Percentiles rank a stretch among this genome's conserved stretches.
These are phyloP conservation scores for Fusarium cyanostomum DNA, from an alignment of 2,329 filamentous ascomycete genomes.

Conservation along the genomic window DNA sequence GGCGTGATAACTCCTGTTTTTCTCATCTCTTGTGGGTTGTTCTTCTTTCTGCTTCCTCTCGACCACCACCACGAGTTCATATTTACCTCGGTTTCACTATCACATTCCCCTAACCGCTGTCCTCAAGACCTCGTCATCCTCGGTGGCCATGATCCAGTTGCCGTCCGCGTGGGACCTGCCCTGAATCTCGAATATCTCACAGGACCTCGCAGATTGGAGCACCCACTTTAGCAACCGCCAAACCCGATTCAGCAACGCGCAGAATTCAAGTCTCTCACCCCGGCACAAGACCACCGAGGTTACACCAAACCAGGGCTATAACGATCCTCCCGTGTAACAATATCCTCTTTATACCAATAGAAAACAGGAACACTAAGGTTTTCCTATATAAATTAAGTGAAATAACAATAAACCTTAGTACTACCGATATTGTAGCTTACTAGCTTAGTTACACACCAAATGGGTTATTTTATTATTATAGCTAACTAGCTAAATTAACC, in stretches of 20 bases:
- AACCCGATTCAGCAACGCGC: conserved; percentile 24
- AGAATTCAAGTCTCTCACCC: not conserved
- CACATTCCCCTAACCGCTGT: conserved; percentile 15
- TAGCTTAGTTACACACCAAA: not conserved
- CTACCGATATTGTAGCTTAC: not conserved
- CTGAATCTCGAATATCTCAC: conserved; percentile 8
- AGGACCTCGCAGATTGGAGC: conserved; percentile 6
- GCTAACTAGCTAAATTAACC: too few relatives aligned
- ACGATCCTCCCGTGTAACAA: not conserved
- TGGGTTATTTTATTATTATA: not conserved
- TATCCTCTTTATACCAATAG: not conserved
- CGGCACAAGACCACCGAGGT: conserved; percentile 41
- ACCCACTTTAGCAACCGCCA: conserved; percentile 35
- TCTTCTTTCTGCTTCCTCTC: not conserved
- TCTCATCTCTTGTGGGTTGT: not conserved
- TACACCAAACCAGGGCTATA: not conserved
- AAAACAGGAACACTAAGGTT: not conserved
- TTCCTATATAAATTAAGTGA: not conserved
- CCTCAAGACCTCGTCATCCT: conserved; percentile 29
- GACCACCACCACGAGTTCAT: not conserved
- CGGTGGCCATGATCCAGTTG: conserved; percentile 31
- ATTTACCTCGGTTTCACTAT: not conserved
- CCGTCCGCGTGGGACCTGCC: conserved; percentile 3
- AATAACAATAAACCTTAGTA: not conserved
- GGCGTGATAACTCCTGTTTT: not conserved